Conservation (phyloP, 768 basidiomycete species). For the Omphalotus guepiniiformis region DNA sequence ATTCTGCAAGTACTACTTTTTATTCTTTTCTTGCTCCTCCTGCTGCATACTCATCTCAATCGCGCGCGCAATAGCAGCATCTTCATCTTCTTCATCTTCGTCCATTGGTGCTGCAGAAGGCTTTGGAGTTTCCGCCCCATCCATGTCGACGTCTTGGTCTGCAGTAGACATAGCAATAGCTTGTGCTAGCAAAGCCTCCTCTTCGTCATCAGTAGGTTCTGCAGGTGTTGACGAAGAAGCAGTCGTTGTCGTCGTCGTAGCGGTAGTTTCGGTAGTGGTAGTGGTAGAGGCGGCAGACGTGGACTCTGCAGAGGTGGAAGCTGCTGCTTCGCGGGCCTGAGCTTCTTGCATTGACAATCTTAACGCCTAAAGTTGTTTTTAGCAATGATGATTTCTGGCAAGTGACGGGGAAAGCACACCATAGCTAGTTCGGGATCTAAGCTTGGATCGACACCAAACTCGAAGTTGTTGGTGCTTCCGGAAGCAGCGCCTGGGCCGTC, state of each 20-base stretch:
- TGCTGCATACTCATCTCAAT: slow-evolving; percentile 92
- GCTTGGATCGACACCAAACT: slow-evolving; percentile 92
- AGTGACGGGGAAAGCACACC: slow-evolving; percentile 42
- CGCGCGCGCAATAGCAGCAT: slow-evolving; percentile 85
- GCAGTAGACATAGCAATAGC: slow-evolving; percentile 69
- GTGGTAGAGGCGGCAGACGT: slow-evolving; percentile 29
- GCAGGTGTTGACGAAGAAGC: slow-evolving; percentile 25
- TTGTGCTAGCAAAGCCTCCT: slow-evolving; percentile 70
- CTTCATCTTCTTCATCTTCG: slow-evolving; percentile 70
- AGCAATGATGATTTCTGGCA: not conserved
- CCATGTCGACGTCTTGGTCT: slow-evolving; percentile 52
- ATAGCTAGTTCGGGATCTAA: slow-evolving; percentile 96
- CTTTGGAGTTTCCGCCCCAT: slow-evolving; percentile 19
- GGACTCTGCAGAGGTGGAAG: slow-evolving; percentile 29
- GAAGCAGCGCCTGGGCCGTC: slow-evolving; percentile 42
- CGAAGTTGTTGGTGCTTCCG: slow-evolving; percentile 50
- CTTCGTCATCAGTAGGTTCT: slow-evolving; percentile 60
- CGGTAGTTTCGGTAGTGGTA: slow-evolving; percentile 22
- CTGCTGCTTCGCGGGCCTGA: slow-evolving; percentile 66
- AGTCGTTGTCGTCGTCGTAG: slow-evolving; percentile 18
- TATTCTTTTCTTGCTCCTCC: slow-evolving; percentile 46
- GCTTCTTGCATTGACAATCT: slow-evolving; percentile 98
- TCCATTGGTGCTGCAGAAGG: slow-evolving; percentile 25
- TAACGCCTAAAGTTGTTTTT: slow-evolving; percentile 57
- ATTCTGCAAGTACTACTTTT: no score